A percentile compares a stretch with the other conserved stretches of the same genome.
phyloP scores from a whole-genome alignment of 495 filamentous ascomycete genomes.

The Immersiella caudata region DNA sequence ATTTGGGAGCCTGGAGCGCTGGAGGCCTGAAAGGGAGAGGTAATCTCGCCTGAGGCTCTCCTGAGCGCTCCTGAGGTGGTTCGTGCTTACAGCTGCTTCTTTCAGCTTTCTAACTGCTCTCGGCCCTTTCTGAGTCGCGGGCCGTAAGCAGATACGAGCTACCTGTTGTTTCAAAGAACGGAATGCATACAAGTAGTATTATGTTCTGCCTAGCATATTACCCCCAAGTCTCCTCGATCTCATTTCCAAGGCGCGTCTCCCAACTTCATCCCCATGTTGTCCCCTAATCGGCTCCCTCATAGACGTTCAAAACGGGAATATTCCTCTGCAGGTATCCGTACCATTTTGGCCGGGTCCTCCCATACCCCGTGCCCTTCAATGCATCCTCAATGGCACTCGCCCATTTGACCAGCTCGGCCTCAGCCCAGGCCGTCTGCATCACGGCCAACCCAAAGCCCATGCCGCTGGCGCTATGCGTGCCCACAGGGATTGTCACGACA shows the following conservation, averaged over 20 bases:
- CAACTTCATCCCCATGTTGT: too few relatives aligned
- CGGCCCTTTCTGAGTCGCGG: neutral
- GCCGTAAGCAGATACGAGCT: neutral
- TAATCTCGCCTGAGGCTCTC: neutral
- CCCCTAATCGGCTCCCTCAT: constrained; percentile 27
- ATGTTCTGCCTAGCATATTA: neutral
- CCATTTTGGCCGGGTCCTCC: constrained; percentile 31
- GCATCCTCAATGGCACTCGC: constrained; percentile 70
- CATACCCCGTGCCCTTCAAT: constrained; percentile 19
- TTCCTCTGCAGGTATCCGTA: constrained; percentile 25
- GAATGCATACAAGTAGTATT: neutral
- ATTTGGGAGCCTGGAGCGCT: neutral
- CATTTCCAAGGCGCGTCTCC: too few relatives aligned
- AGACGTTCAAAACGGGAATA: constrained; percentile 28
- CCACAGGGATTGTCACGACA: constrained; percentile 68
- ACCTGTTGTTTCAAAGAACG: neutral
- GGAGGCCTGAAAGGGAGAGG: neutral
- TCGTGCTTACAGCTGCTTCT: neutral
- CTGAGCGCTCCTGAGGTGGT: neutral
- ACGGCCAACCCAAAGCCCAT: constrained; percentile 74
- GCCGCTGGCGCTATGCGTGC: constrained; percentile 53
- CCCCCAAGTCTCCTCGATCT: too few relatives aligned
- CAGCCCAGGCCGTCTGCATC: constrained; percentile 66
- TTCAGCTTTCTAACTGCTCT: neutral
- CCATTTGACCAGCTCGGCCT: constrained; percentile 62